Percentiles rank a stretch among this genome's conserved stretches.
Conservation (phyloP, 2,329 filamentous ascomycete species). For the Aspergillus caelatus region DNA sequence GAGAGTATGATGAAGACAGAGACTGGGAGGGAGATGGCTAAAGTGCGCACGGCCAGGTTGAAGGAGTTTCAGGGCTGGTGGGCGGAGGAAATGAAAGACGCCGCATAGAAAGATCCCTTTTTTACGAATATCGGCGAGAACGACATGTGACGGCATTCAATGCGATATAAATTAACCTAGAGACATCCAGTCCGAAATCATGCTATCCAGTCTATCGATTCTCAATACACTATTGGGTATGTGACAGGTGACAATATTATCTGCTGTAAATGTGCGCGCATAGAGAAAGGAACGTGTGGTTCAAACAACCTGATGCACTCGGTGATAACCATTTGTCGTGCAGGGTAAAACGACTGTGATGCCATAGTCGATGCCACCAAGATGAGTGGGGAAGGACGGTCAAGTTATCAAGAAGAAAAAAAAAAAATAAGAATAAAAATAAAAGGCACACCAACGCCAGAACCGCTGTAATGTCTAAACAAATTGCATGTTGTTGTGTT, state of each 20-base stretch:
- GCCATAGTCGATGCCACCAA: not conserved
- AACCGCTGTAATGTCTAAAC: slow-evolving; percentile 24
- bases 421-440: not conserved
- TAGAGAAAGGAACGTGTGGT: slow-evolving; percentile 8
- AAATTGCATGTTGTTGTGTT: slow-evolving; percentile 2
- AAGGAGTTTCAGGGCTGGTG: slow-evolving; percentile 57
- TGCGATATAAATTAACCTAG: not conserved
- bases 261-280: not conserved
- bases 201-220: slow-evolving; percentile 13
- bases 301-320: not conserved
- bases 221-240: slow-evolving; percentile 14
- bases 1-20: slow-evolving; percentile 63
- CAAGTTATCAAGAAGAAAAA: slow-evolving; percentile 10
- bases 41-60: slow-evolving; percentile 52
- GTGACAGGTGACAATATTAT: slow-evolving; percentile 11
- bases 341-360: not conserved
- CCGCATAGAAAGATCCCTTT: not conserved
- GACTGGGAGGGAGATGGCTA: slow-evolving; percentile 54
- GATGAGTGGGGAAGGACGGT: not conserved
- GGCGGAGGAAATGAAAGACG: slow-evolving; percentile 50
- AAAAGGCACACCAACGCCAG: slow-evolving; percentile 18
- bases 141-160: not conserved
- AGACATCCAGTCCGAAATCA: slow-evolving; percentile 6
- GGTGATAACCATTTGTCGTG: not conserved
- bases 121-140: too few relatives aligned